Conservation (phyloP, 192 early-diverging fungal genomes). For the Gigaspora rosea region DNA sequence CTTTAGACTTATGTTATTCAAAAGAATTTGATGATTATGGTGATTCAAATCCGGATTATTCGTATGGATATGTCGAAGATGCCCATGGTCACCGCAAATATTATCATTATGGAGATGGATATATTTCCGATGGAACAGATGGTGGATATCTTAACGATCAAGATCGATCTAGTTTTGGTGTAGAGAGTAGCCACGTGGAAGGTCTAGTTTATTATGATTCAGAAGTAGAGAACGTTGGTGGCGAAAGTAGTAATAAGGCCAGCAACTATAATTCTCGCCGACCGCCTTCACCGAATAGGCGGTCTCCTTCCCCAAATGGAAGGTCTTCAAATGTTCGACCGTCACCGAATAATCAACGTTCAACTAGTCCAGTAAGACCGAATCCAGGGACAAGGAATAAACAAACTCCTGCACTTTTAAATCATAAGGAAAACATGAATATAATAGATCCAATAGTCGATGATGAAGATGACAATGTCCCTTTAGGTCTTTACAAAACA, state of each 20-base stretch:
- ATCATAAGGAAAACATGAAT: not conserved
- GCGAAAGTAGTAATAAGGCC: too few species aligned
- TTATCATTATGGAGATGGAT: conserved; percentile 19
- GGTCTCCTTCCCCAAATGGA: not conserved
- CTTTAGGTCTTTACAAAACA: conserved; percentile 14
- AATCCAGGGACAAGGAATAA: not conserved
- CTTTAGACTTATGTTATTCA: not conserved
- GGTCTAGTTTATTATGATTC: not conserved
- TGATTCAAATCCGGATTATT: not conserved
- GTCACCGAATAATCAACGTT: not conserved
- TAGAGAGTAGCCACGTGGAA: not conserved
- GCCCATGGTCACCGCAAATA: not conserved
- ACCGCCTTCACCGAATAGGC: not conserved
- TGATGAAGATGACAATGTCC: conserved; percentile 20
- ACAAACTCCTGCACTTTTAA: not conserved
- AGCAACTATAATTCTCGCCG: too few species aligned
- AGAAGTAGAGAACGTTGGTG: not conserved
- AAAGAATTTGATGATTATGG: not conserved
- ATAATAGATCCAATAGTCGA: not conserved
- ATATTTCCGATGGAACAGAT: conserved; percentile 30
- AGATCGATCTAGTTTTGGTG: not conserved
- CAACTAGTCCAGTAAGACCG: not conserved
- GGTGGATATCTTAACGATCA: conserved; percentile 25
- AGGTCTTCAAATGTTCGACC: not conserved
- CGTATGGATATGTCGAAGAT: not conserved